phyloP scores from a whole-genome alignment of 495 filamentous ascomycete genomes.

The Aspergillus saccharolyticus region DNA sequence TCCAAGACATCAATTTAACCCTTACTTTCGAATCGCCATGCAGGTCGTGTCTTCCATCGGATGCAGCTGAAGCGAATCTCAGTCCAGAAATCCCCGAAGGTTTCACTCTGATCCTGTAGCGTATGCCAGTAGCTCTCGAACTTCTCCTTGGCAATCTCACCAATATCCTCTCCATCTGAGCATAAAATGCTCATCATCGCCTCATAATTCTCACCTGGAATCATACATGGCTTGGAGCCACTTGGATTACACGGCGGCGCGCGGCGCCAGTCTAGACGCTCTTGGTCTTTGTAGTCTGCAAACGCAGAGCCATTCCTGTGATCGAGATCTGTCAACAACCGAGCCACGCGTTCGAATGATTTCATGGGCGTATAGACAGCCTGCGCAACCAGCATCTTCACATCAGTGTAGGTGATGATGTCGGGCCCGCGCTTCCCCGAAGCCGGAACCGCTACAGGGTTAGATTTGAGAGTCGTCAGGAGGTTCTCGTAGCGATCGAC shows the following conservation, averaged over 20 bases:
- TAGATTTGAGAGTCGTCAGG: neutral
- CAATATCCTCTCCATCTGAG: neutral
- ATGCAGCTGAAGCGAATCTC: neutral
- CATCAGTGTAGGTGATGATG: slow-evolving; percentile 2
- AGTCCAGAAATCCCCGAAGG: neutral
- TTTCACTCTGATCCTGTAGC: neutral
- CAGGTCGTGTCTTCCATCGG: neutral
- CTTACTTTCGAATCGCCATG: neutral
- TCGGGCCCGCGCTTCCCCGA: neutral
- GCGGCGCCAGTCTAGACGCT: neutral
- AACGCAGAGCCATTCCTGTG: neutral
- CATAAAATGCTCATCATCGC: neutral
- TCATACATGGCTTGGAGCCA: neutral
- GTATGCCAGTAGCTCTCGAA: neutral
- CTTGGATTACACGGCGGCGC: neutral
- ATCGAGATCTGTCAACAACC: neutral
- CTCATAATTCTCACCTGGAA: neutral
- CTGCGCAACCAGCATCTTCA: neutral
- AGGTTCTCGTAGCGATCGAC: neutral
- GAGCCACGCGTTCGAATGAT: neutral
- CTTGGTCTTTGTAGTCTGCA: neutral
- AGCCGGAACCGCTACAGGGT: neutral
- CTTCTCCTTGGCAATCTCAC: neutral
- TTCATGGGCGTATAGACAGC: neutral
- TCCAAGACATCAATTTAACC: neutral